Evolutionary conservation across 306 rosid genomes (phyloP), one percentile per base, ranked within the genome.

Genomic region (Sicyos edulis): DNA sequence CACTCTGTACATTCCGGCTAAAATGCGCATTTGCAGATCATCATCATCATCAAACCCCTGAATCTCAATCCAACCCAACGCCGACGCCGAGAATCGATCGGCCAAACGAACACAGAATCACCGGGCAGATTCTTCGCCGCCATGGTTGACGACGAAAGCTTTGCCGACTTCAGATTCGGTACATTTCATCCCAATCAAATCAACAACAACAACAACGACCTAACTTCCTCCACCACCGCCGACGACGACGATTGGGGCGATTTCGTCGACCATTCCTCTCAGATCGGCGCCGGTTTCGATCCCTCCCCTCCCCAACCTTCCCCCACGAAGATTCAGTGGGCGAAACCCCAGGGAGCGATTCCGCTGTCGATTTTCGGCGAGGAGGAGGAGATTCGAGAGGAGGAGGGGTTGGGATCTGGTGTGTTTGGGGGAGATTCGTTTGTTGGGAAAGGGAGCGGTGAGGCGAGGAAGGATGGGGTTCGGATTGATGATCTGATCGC

Each of bases 301-400:
- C 57, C 34, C 29, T 40, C 69, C 70, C 19, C 34, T 58, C 4
- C 80, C 51, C 60, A 70, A 44, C 17, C 79, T 3, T 44, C 79
- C 44, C 76, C 79, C 22, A 32, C 11, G 26, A 73, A 52, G 34
- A 66, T 72, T 45, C 71, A 22, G 59, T 86, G 86, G 89, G 75
- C 58, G 52, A 88, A 84, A 75, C 81, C 84, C 20, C 83, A 24
- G 15, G 97, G 97, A 15, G 97, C 95, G 72, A 62, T 93, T 77
- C 97, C 98, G 54, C 83, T 93, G n/a, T 93, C 97, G 21, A 83
- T 93, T 71, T 93, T 93, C 51, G 96, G 98, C 10, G 92, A 80
- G 75, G 88, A 78, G 49, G 89, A 83, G 63, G 83, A 78, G 44
- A 37, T 37, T 37, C 44, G 3, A 51, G 50, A 51, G 73, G 80